A percentile compares a stretch with the other conserved stretches of the same genome.
These are phyloP conservation scores for Ustilaginoidea virens DNA, from an alignment of 2,329 filamentous ascomycete genomes.

Conservation along the genomic window DNA sequence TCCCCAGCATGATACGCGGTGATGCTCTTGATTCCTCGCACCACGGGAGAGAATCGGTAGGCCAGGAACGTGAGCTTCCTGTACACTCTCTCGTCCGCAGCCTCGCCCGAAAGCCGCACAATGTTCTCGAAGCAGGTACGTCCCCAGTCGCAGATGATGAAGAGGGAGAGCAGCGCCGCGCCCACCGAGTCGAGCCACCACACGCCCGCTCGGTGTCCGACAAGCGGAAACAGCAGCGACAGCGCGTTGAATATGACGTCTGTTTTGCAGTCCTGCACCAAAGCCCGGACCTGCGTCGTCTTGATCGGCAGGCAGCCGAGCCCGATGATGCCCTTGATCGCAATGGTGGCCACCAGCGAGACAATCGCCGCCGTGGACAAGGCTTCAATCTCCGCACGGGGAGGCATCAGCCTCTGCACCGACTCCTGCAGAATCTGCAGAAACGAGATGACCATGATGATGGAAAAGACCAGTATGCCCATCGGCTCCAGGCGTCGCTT, in stretches of 20 bases:
- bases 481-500: constrained; percentile 55
- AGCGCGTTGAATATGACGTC: constrained; percentile 82
- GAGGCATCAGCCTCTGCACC: constrained; percentile 39
- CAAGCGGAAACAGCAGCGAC: constrained; percentile 69
- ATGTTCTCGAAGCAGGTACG: constrained; percentile 27
- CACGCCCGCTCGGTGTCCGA: constrained; percentile 39
- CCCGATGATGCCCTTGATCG: constrained; percentile 71
- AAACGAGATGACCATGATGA: constrained; percentile 75
- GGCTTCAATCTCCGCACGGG: constrained; percentile 32
- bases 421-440: constrained; percentile 60
- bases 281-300: constrained; percentile 67
- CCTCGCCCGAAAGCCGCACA: constrained; percentile 16
- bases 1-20: constrained; percentile 19
- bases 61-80: constrained; percentile 18
- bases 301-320: constrained; percentile 69
- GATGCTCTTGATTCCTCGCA: constrained; percentile 17
- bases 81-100: constrained; percentile 13
- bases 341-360: constrained; percentile 55
- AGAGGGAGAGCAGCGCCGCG: constrained; percentile 45
- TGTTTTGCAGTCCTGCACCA: constrained; percentile 32
- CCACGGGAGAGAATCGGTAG: constrained; percentile 17
- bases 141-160: constrained; percentile 56
- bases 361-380: constrained; percentile 14
- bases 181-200: constrained; percentile 55
- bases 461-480: constrained; percentile 62